A percentile compares a stretch with the other conserved stretches of the same genome.
Conservation (phyloP, 1,284 basidiomycete genomes). For the Sporisorium exsertum region DNA sequence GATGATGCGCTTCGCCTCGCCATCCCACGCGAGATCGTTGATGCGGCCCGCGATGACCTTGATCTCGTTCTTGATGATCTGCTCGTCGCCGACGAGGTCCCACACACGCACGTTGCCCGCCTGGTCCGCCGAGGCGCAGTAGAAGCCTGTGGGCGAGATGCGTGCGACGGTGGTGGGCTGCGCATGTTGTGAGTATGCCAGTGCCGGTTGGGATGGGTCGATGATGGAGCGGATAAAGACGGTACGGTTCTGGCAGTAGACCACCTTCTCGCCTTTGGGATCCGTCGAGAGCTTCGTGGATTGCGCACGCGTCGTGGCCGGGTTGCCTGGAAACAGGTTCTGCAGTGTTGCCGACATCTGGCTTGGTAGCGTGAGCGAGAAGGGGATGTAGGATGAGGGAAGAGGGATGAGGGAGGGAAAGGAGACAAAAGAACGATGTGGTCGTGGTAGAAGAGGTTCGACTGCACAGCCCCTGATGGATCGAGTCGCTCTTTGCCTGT, state of each 20-base stretch:
- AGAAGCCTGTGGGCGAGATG: slow-evolving; percentile 92
- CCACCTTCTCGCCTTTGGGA: slow-evolving; percentile 79
- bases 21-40: slow-evolving; percentile 96
- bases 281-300: slow-evolving; percentile 81
- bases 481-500: neutral
- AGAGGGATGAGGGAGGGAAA: too few species aligned
- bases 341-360: slow-evolving; percentile 48
- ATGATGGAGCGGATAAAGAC: slow-evolving; percentile 73
- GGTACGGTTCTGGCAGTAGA: slow-evolving; percentile 86
- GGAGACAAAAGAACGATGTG: neutral
- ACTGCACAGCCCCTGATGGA: slow-evolving; percentile 8
- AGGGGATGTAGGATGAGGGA: neutral
- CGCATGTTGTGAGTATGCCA: slow-evolving; percentile 81
- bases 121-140: slow-evolving; percentile 79
- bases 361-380: neutral
- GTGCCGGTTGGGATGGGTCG: slow-evolving; percentile 67
- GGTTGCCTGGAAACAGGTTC: slow-evolving; percentile 55
- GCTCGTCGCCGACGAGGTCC: slow-evolving; percentile 91
- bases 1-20: slow-evolving; percentile 89
- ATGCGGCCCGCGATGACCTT: slow-evolving; percentile 84
- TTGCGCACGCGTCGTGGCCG: slow-evolving; percentile 73
- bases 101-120: slow-evolving; percentile 78
- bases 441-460: neutral
- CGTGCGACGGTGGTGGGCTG: slow-evolving; percentile 88
- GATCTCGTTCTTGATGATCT: slow-evolving; percentile 77